Evolutionary conservation across 208 protist species (phyloP).

Genomic region (Trypanosoma theileri): DNA sequence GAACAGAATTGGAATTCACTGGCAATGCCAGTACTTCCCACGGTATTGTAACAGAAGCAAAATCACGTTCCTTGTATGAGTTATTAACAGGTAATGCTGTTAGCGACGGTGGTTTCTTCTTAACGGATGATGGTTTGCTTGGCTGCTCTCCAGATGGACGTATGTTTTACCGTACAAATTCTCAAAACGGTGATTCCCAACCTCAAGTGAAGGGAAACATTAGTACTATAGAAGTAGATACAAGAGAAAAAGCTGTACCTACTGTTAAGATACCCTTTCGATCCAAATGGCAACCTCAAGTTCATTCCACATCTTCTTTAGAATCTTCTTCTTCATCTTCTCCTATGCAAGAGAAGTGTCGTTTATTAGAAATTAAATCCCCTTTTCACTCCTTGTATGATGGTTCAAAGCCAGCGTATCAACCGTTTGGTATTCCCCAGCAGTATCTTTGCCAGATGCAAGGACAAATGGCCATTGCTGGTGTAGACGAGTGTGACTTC

Average conservation of each 20-base stretch:
- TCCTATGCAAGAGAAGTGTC: constrained; percentile 8
- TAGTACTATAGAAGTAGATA: too few relatives aligned
- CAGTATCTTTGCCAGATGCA: constrained; percentile 92
- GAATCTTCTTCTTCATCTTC: not conserved
- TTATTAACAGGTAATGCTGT: constrained; percentile 67
- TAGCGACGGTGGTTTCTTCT: constrained; percentile 81
- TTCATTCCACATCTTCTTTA: not conserved
- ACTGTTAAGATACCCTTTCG: constrained; percentile 53
- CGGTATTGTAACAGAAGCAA: constrained; percentile 80
- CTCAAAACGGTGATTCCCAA: too few relatives aligned
- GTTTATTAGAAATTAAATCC: constrained; percentile 89
- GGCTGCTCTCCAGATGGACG: constrained; percentile 85
- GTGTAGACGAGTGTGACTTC: constrained; percentile 87
- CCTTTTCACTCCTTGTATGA: constrained; percentile 73
- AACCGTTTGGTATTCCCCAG: constrained; percentile 78
- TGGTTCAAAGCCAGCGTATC: constrained; percentile 37
- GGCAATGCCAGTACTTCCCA: constrained; percentile 79
- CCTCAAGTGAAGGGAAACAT: too few relatives aligned
- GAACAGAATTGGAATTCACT: constrained; percentile 77
- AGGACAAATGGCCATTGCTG: constrained; percentile 86
- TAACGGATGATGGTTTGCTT: constrained; percentile 53
- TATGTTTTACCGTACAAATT: constrained; percentile 35
- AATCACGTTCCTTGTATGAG: constrained; percentile 83
- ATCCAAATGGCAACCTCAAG: constrained; percentile 24
- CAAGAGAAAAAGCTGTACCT: too few relatives aligned